These are phyloP conservation scores for Jaltomata sinuosa DNA, from an alignment of 257 asterid species.

Conservation along the genomic window DNA sequence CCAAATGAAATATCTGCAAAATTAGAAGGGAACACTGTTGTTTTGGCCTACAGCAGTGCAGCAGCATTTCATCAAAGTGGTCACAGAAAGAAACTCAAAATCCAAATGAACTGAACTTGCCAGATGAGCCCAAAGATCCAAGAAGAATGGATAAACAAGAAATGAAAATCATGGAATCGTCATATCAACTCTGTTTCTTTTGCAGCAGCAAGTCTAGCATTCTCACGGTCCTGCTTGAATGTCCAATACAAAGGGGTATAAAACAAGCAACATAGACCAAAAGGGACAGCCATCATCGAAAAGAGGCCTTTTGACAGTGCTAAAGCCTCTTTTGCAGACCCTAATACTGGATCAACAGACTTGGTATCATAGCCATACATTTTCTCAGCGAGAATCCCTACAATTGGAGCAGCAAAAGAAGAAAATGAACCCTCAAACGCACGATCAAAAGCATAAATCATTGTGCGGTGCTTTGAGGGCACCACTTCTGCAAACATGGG, in stretches of 20 bases:
- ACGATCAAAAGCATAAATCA: conserved; percentile 93
- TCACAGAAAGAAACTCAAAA: not conserved
- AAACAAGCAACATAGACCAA: conserved; percentile 77
- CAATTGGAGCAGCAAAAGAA: conserved; percentile 88
- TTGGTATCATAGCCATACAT: conserved; percentile 75
- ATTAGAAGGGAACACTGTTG: not conserved
- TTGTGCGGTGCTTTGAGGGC: conserved; percentile 84
- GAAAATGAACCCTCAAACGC: conserved; percentile 90
- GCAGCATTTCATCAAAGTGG: not conserved
- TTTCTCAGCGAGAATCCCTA: conserved; percentile 83
- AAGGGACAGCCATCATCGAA: conserved; percentile 88
- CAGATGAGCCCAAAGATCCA: not conserved
- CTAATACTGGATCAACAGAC: conserved; percentile 58
- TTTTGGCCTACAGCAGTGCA: not conserved
- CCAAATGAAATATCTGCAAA: not conserved
- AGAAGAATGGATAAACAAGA: not conserved
- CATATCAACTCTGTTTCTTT: conserved; percentile 82
- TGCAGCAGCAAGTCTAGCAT: conserved; percentile 47
- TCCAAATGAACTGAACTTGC: not conserved
- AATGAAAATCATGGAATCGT: not conserved
- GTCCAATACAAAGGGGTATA: conserved; percentile 88
- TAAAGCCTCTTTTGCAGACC: conserved; percentile 61
- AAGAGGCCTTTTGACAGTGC: conserved; percentile 87
- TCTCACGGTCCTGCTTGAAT: conserved; percentile 70
- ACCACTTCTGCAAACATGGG: conserved; percentile 98